phyloP scores from a whole-genome alignment of 2,329 filamentous ascomycete genomes.

The Pseudogymnoascus sp. region DNA sequence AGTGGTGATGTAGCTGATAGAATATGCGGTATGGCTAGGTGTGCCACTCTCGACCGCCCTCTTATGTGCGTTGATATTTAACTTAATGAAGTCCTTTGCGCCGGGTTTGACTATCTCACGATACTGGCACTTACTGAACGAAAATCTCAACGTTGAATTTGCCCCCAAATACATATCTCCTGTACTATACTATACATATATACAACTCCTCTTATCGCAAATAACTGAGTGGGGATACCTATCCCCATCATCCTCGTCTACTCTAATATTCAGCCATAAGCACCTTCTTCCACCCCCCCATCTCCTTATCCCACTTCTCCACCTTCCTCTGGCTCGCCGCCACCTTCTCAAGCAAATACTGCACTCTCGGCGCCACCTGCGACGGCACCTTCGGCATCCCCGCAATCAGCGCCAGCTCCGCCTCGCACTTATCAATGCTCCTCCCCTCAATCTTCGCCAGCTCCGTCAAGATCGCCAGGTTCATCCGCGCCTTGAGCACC shows the following conservation, averaged over 20 bases:
- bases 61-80: no score
- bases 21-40: no score
- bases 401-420: slow-evolving; percentile 65
- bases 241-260: not conserved
- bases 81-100: no score
- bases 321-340: slow-evolving; percentile 68
- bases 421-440: slow-evolving; percentile 70
- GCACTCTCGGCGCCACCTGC: slow-evolving; percentile 57
- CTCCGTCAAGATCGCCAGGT: slow-evolving; percentile 61
- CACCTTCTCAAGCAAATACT: slow-evolving; percentile 68
- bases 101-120: no score
- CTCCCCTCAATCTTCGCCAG: slow-evolving; percentile 63
- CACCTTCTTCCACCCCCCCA: slow-evolving; percentile 62
- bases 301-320: slow-evolving; percentile 64
- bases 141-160: not conserved
- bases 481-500: slow-evolving; percentile 65
- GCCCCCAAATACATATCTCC: not conserved
- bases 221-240: not conserved
- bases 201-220: not conserved
- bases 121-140: no score
- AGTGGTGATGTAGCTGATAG: no score
- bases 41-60: no score
- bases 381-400: slow-evolving; percentile 61
- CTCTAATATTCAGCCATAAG: slow-evolving; percentile 41
- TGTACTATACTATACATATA: not conserved